Base-by-base conservation (phyloP, 2,329 filamentous ascomycete genomes). In the Sodiomyces alkalinus region DNA sequence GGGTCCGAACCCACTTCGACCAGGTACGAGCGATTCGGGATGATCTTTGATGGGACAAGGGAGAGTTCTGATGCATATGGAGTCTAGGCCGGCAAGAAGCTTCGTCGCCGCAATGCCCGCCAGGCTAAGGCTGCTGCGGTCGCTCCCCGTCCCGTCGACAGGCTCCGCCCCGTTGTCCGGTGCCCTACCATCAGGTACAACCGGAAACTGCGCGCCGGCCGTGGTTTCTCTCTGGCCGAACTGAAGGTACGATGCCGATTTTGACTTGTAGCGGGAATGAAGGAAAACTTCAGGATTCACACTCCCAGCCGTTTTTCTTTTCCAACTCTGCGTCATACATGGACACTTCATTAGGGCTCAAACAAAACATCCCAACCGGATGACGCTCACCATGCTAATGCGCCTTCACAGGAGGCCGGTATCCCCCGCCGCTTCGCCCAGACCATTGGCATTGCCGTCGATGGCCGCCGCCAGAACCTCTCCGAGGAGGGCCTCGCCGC, bases 111-210 rank as follows among this genome's bases (percentile, higher is more conserved):
- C 53, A 73, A 81, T 62, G 81, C 85, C 48, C 87, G 90, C 63
- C 74, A 83, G 58, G 75, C 79, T 51, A 98, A 96, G 80, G 87
- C 87, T 55, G 86, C 85, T 51, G 79, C 82, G 53, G 70, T 96
- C 54, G 90, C 90, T 56, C 90, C 90, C 56, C 85, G 90, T 52
- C 90, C 90, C 48, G 81, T 94, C 62, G 90, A 98, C 74, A 86
- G 82, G 65, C 74, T 98, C 57, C 78, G 86, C 59, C 90, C 90
- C 46, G 67, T 96, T 62, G 87, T 98, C 49, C 81, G 86, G 69
- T 96, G 87, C 79, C 87, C 90, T 56, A 87, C 82, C 51, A 64
- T 94, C 71, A 93, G 92, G 74, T 92, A 98, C 75, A 98, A 98
- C 82, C 86, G 90, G 58, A 85, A 85, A 58, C 80, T 92, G 56